Evolutionary conservation across 768 basidiomycete species (phyloP), one percentile per base, ranked within the genome.

Genomic region (Epithele typhae): DNA sequence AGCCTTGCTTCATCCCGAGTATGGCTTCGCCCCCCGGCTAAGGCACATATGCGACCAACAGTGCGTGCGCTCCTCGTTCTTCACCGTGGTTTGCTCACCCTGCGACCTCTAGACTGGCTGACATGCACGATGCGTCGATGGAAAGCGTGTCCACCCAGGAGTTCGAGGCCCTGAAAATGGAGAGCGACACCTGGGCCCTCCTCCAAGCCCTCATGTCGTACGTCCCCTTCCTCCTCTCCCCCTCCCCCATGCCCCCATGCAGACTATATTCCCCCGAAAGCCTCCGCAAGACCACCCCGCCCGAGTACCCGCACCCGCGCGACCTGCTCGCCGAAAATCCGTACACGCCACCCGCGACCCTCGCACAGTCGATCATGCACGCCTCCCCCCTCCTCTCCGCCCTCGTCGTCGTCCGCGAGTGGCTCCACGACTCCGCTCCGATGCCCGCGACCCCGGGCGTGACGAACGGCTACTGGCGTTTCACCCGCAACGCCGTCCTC

Each of bases 341-440:
- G 0, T 93, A 92, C 65, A 87, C 85, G 0, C 89, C 92, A 0
- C 81, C 86, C 0, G 75, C 80, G 4, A 81, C 81, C 0, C 75
- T 93, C 22, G 86, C 85, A 0, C 83, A 89, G 59, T 76, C 81
- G 3, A 78, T 89, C 41, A 76, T 93, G 72, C 66, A 76, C 39
- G 66, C 78, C 3, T 87, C 83, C 0, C 79, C 78, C 0, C 71
- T 84, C 2, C 79, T 92, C 27, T 66, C 77, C 0, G 90, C 91
- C 50, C 86, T 92, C 45, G 72, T 88, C 37, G 81, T 87, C 36
- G 82, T 92, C 7, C 79, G 87, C n/a, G 88, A 92, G 62, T 93
- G 91, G 91, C 72, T 92, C 1, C 87, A 91, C 51, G 86, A 89
- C 34, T 84, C 78, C 0, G 85, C 87, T 0, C 78, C 82, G 0